These are phyloP conservation scores for Fragilaria radians DNA, from an alignment of 108 stramenopile genomes.

Conservation along the genomic window DNA sequence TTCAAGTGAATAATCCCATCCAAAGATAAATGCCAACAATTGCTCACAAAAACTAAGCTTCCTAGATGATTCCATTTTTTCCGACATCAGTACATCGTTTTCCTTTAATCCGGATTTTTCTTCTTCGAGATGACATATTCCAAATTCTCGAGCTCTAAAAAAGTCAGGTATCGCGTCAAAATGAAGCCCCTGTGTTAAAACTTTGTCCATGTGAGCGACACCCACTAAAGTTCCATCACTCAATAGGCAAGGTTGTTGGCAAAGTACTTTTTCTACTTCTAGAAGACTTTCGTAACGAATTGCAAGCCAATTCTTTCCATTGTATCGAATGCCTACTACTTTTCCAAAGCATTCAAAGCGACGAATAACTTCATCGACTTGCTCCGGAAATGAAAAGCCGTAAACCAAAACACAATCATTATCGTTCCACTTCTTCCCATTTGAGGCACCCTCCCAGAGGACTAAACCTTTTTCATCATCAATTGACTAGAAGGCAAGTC, in stretches of 20 bases:
- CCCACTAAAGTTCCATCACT: slow-evolving; percentile 9
- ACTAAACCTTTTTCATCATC: no score
- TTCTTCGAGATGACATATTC: not conserved
- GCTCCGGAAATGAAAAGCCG: slow-evolving; percentile 9
- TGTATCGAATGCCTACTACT: slow-evolving; percentile 1
- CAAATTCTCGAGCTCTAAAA: slow-evolving; percentile 1
- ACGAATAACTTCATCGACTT: slow-evolving; percentile 6
- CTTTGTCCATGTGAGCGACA: slow-evolving; percentile 1
- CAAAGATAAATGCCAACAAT: slow-evolving; percentile 7
- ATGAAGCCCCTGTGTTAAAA: not conserved
- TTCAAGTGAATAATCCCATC: slow-evolving; percentile 2
- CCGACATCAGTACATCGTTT: not conserved
- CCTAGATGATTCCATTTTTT: not conserved
- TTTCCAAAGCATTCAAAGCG: slow-evolving; percentile 12
- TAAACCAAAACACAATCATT: slow-evolving; percentile 17
- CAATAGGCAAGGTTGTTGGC: slow-evolving; percentile 6
- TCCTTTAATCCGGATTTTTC: not conserved
- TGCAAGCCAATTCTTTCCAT: slow-evolving; percentile 16
- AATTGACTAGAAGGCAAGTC: no score
- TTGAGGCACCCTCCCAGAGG: no score
- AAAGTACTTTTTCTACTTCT: slow-evolving; percentile 19
- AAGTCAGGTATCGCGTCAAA: not conserved
- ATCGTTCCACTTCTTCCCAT: no score
- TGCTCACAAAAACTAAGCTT: slow-evolving; percentile 2
- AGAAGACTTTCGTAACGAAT: slow-evolving; percentile 15